Percentiles rank a stretch among this genome's conserved stretches.
Evolutionary conservation across 257 asterid genomes (phyloP).

Genomic region (Solanum appendiculatum): DNA sequence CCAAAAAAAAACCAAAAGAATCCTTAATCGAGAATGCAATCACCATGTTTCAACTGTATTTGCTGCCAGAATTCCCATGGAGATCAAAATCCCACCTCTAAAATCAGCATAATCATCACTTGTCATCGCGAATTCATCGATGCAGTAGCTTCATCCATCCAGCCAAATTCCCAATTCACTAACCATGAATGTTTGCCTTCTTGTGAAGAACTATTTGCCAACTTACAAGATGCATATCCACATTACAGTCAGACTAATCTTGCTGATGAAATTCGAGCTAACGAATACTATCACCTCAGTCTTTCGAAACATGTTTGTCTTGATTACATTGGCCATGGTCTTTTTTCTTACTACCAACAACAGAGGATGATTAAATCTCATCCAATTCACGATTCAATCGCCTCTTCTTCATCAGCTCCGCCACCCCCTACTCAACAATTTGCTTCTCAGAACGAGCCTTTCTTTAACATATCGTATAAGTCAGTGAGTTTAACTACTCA

Average conservation of each 20-base stretch:
- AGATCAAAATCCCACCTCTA: neutral
- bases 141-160: slow-evolving; percentile 36
- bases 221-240: slow-evolving; percentile 28
- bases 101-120: neutral
- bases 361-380: neutral
- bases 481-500: slow-evolving; percentile 32
- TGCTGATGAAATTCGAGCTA: slow-evolving; percentile 51
- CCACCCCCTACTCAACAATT: slow-evolving; percentile 1
- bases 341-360: slow-evolving; percentile 55
- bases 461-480: slow-evolving; percentile 43
- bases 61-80: slow-evolving; percentile 22
- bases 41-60: slow-evolving; percentile 32
- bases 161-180: slow-evolving; percentile 40
- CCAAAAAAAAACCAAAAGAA: neutral
- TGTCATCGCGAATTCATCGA: slow-evolving; percentile 28
- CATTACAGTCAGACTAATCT: slow-evolving; percentile 24
- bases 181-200: slow-evolving; percentile 79
- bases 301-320: slow-evolving; percentile 41
- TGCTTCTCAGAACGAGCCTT: slow-evolving; percentile 6
- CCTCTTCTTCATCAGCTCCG: slow-evolving; percentile 31
- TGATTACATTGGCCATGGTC: slow-evolving; percentile 77
- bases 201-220: slow-evolving; percentile 6
- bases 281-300: slow-evolving; percentile 45
- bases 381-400: slow-evolving; percentile 6
- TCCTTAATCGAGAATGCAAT: slow-evolving; percentile 23